Conservation (phyloP, 805 yeast species). For the Wickerhamomyces xylosicus region DNA sequence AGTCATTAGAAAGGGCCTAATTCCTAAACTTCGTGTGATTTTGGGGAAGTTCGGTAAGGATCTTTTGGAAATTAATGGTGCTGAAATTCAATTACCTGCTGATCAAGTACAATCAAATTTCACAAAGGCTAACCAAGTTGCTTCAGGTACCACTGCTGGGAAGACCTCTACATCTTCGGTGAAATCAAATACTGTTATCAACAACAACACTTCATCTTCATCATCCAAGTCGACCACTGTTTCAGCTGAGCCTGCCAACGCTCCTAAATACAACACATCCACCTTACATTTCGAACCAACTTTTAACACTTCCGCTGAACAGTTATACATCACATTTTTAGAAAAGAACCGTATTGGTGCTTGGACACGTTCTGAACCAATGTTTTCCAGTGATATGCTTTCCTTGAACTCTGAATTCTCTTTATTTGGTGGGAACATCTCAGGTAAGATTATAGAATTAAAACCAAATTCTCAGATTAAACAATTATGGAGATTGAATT, state of each 20-base stretch:
- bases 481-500: constrained; percentile 78
- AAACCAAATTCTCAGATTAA: constrained; percentile 49
- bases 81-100: constrained; percentile 77
- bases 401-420: constrained; percentile 51
- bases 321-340: constrained; percentile 66
- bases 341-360: constrained; percentile 75
- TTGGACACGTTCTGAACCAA: constrained; percentile 73
- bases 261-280: constrained; percentile 71
- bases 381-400: constrained; percentile 34
- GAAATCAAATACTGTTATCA: not conserved
- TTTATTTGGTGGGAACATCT: constrained; percentile 81
- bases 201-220: constrained; percentile 3
- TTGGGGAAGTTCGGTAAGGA: constrained; percentile 67
- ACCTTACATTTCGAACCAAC: constrained; percentile 66
- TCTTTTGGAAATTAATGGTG: constrained; percentile 64
- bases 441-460: constrained; percentile 56
- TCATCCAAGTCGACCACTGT: constrained; percentile 9
- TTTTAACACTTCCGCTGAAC: constrained; percentile 84
- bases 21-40: constrained; percentile 58
- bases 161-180: not conserved
- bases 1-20: constrained; percentile 35
- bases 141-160: constrained; percentile 1
- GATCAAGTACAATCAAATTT: constrained; percentile 49
- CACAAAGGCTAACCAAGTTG: constrained; percentile 39
- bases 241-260: constrained; percentile 13